Percentiles rank a stretch among this genome's conserved stretches.
These are phyloP conservation scores for Tranzscheliella williamsii DNA, from an alignment of 1,284 basidiomycete genomes.

Conservation along the genomic window DNA sequence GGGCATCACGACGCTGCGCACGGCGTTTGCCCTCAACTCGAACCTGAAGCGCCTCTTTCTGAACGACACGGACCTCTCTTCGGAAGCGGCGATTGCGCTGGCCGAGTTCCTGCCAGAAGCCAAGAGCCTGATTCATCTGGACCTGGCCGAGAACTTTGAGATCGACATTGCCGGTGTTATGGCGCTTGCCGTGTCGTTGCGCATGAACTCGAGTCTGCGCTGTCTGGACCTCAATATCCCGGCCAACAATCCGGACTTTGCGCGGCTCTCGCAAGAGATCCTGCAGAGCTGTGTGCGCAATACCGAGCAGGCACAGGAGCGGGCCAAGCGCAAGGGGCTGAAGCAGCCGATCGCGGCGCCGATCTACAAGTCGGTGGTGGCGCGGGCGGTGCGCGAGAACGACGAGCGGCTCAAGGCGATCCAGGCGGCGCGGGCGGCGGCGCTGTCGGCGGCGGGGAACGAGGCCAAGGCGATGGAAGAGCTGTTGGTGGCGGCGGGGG, in stretches of 20 bases:
- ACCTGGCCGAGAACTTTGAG: conserved; percentile 62
- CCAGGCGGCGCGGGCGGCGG: conserved; percentile 22
- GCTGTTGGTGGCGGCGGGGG: conserved; percentile 21
- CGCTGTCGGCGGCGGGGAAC: conserved; percentile 9
- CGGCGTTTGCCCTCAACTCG: conserved; percentile 88
- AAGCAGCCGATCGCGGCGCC: conserved; percentile 50
- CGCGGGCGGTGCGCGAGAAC: conserved; percentile 44
- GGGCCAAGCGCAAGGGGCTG: conserved; percentile 37
- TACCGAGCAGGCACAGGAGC: conserved; percentile 44
- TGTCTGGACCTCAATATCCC: conserved; percentile 90
- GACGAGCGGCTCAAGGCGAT: conserved; percentile 41
- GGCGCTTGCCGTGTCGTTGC: conserved; percentile 83
- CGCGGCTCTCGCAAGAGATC: conserved; percentile 65
- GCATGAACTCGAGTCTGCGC: conserved; percentile 78
- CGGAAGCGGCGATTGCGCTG: conserved; percentile 86
- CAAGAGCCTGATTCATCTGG: conserved; percentile 79
- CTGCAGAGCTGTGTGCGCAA: conserved; percentile 77
- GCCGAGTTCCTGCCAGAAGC: conserved; percentile 95
- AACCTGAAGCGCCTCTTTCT: conserved; percentile 91
- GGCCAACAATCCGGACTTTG: conserved; percentile 82
- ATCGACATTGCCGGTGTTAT: conserved; percentile 88
- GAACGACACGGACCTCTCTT: conserved; percentile 77
- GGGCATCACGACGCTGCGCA: conserved; percentile 68
- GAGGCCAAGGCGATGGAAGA: conserved; percentile 10
- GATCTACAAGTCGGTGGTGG: conserved; percentile 53